Base-by-base conservation (phyloP, 2,329 filamentous ascomycete genomes). In the Hypoxylon sp. region DNA sequence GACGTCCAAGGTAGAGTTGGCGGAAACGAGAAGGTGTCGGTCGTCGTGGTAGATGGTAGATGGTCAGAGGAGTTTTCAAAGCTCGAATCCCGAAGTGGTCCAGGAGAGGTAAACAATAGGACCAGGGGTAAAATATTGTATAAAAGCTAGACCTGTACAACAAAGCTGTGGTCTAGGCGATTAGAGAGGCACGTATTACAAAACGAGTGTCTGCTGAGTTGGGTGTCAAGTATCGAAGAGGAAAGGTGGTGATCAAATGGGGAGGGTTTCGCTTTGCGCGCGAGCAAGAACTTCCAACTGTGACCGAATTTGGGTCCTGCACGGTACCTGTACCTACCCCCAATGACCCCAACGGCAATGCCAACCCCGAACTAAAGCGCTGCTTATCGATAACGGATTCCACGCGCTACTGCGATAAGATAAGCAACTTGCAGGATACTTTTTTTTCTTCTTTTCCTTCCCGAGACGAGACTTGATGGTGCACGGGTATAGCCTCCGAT, bases 201-300 rank as follows among this genome's bases (percentile, higher is more conserved):
- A 66, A 73, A 68, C 64, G 55, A 68, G 54, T 71, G 72, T 71
- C 56, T 69, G 58, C 11, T 40, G 55, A 68, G 61, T 69, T 67
- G 59, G 58, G 72, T 61, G 64, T 49, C 49, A 67, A 60, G 65
- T 64, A 58, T 64, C 59, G 64, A 67, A 48, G 63, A 68, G 54
- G 63, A 59, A 60, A 57, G 60, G 61, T 70, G 55, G 70, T 73
- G 71, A 66, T 71, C 59, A 70, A 68, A 71, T 69, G 61, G 69
- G 67, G 70, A 69, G 70, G 69, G 66, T 70, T 31, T 75, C 69
- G 65, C 71, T 72, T 73, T 75, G 73, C 71, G 73, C 73, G 73
- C 68, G 62, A 73, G 68, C 61, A 72, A 69, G 66, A 72, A 70
- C 54, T 20, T 51, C 44, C 37, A 40, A 48, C 58, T 44, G 67